Evolutionary conservation across 2,329 filamentous ascomycete genomes (phyloP), one percentile per base, ranked within the genome.

Genomic region (Bipolaris victoriae): DNA sequence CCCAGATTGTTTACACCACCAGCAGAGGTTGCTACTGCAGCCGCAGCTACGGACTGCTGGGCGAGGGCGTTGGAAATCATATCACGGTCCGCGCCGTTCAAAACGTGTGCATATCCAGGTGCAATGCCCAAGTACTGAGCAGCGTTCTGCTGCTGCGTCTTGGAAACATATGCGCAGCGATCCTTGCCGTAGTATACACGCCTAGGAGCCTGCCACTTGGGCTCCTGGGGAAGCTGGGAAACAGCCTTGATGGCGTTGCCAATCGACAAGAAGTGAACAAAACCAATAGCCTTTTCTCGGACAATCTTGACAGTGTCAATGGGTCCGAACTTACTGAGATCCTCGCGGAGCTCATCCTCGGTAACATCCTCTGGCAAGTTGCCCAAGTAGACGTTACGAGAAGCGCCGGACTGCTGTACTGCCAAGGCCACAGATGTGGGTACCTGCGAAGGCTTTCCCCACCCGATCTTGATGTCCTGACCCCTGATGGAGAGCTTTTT

Each of bases 101-200:
- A 84, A 77, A 97, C 94, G 76, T 98, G 93, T 18, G 95, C 93
- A 72, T 98, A 97, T 26, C 94, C 94, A 36, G 95, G 95, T 18
- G 95, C 92, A 70, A 99, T 99, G 53, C 95, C 95, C 22, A 99
- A 85, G 76, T 98, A 99, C 79, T 99, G 95, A 33, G 95, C 95
- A 7, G 95, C 95, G 71, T 99, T 99, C 79, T 99, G 95, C 81
- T 99, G 95, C 80, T 99, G 95, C 0, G 95, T 99, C 85, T 99
- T 99, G 58, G 95, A 99, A 50, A 99, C 94, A 71, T 99, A 99
- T 16, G 95, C 95, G 73, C 95, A 99, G 61, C 95, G 88, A 76
- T 99, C 95, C 82, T 99, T 99, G 78, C 95, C 95, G 71, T 99
- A 99, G 84, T 97, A 98, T 10, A 99, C 95, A 51, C 95, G 90